A percentile compares a stretch with the other conserved stretches of the same genome.
phyloP scores from a whole-genome alignment of 495 filamentous ascomycete genomes.

The Penicillium arizonense region DNA sequence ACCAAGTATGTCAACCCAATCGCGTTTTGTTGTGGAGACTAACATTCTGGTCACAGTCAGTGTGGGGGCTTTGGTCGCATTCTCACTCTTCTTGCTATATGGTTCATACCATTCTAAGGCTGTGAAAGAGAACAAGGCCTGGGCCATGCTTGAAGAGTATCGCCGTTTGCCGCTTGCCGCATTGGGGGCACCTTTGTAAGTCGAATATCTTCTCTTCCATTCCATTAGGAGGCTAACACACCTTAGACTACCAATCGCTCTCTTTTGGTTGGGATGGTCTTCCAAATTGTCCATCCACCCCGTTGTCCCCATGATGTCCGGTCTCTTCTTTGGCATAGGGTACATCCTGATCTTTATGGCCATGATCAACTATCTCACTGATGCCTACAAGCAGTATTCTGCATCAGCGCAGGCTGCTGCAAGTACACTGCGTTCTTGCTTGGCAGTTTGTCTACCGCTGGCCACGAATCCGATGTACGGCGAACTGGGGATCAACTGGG shows the following conservation, averaged over 20 bases:
- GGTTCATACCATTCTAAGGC: slow-evolving; percentile 22
- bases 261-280: slow-evolving; percentile 72
- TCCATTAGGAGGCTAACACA: too few relatives aligned
- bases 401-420: slow-evolving; percentile 65
- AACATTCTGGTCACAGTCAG: not conserved
- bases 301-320: slow-evolving; percentile 61
- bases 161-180: slow-evolving; percentile 62
- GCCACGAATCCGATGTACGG: slow-evolving; percentile 33
- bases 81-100: slow-evolving; percentile 20
- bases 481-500: slow-evolving; percentile 34
- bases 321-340: slow-evolving; percentile 63
- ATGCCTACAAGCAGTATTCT: slow-evolving; percentile 68
- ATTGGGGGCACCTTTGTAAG: slow-evolving; percentile 62
- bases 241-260: slow-evolving; percentile 23
- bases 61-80: not conserved
- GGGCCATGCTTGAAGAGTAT: slow-evolving; percentile 49
- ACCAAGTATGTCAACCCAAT: slow-evolving; percentile 19
- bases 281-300: slow-evolving; percentile 51
- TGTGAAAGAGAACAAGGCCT: slow-evolving; percentile 9
- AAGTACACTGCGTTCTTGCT: slow-evolving; percentile 50
- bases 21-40: too few relatives aligned
- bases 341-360: slow-evolving; percentile 61
- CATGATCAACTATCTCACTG: slow-evolving; percentile 65
- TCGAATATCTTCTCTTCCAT: not conserved
- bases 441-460: slow-evolving; percentile 53